Conservation (phyloP, 768 basidiomycete species). For the Calocera viscosa region DNA sequence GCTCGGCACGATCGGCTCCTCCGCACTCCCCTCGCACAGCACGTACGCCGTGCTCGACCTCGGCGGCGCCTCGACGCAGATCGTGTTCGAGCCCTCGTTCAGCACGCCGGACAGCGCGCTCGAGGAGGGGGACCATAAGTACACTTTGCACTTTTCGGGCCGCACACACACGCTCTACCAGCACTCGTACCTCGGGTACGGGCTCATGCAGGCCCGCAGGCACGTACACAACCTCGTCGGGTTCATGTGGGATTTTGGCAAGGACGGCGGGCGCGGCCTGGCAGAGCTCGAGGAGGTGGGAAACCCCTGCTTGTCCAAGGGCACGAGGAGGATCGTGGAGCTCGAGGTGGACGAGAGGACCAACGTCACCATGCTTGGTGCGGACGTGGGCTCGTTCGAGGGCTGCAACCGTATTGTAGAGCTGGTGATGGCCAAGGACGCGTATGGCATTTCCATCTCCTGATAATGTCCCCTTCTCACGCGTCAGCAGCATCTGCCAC, state of each 20-base stretch:
- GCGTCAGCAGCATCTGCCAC: conserved; percentile 54
- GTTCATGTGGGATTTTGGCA: conserved; percentile 52
- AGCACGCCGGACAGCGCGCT: conserved; percentile 30
- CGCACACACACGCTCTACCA: conserved; percentile 71
- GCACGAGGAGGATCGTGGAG: conserved; percentile 49
- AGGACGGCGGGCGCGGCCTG: conserved; percentile 18
- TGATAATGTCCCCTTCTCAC: neutral
- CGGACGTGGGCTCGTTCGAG: conserved; percentile 68
- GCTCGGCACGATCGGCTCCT: conserved; percentile 54
- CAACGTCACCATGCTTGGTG: conserved; percentile 78
- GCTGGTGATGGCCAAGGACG: conserved; percentile 88
- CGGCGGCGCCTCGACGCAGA: conserved; percentile 94
- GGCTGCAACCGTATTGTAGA: conserved; percentile 74
- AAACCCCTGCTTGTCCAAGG: conserved; percentile 73
- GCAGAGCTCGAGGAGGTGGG: conserved; percentile 31
- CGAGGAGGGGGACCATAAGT: conserved; percentile 84
- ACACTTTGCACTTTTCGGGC: conserved; percentile 65
- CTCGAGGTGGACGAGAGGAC: conserved; percentile 34
- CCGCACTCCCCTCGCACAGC: conserved; percentile 33
- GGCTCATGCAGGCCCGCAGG: conserved; percentile 74
- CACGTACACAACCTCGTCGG: conserved; percentile 81
- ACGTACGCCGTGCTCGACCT: conserved; percentile 90
- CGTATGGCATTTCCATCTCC: conserved; percentile 40
- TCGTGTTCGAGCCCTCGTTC: conserved; percentile 82
- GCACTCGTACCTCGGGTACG: conserved; percentile 96